Percentiles rank a stretch among this genome's conserved stretches.
Conservation (phyloP, 75 land plant genomes). For the Selaginella moellendorffii region DNA sequence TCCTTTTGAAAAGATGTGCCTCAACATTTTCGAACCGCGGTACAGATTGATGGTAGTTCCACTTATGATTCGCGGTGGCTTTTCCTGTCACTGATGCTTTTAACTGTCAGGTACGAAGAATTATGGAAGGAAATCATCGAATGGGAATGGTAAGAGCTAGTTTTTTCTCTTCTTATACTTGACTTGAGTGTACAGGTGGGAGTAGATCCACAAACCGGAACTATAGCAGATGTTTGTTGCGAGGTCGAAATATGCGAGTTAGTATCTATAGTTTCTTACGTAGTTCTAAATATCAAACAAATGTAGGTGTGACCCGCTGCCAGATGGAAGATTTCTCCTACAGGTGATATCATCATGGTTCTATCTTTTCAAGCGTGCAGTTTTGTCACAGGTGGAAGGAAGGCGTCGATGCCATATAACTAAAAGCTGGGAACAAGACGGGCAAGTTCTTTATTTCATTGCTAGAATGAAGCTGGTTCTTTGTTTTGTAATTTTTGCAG, state of each 20-base stretch:
- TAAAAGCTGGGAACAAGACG: slow-evolving; percentile 90
- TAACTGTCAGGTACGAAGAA: slow-evolving; percentile 59
- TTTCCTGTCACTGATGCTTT: slow-evolving; percentile 50
- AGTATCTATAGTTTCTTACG: slow-evolving; percentile 13
- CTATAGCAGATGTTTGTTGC: slow-evolving; percentile 78
- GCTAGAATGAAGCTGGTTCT: neutral
- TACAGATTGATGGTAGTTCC: slow-evolving; percentile 85
- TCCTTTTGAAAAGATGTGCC: slow-evolving; percentile 66
- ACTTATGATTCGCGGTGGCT: slow-evolving; percentile 52
- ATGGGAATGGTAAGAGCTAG: slow-evolving; percentile 90
- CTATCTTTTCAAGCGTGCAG: neutral
- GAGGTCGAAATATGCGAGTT: slow-evolving; percentile 97
- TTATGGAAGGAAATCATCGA: slow-evolving; percentile 95
- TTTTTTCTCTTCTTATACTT: neutral
- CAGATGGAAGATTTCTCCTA: slow-evolving; percentile 89
- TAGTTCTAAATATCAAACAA: slow-evolving; percentile 1
- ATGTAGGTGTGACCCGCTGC: slow-evolving; percentile 84
- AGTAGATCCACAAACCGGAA: slow-evolving; percentile 58
- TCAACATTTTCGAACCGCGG: slow-evolving; percentile 96
- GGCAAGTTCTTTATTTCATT: slow-evolving; percentile 32
- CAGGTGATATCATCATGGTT: slow-evolving; percentile 29
- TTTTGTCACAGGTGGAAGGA: slow-evolving; percentile 53
- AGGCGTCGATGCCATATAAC: slow-evolving; percentile 57
- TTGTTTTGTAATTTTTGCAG: slow-evolving; percentile 24
- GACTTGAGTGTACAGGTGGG: slow-evolving; percentile 43